These are phyloP conservation scores for Quercus cerris DNA, from an alignment of 306 rosid genomes.

Conservation along the genomic window DNA sequence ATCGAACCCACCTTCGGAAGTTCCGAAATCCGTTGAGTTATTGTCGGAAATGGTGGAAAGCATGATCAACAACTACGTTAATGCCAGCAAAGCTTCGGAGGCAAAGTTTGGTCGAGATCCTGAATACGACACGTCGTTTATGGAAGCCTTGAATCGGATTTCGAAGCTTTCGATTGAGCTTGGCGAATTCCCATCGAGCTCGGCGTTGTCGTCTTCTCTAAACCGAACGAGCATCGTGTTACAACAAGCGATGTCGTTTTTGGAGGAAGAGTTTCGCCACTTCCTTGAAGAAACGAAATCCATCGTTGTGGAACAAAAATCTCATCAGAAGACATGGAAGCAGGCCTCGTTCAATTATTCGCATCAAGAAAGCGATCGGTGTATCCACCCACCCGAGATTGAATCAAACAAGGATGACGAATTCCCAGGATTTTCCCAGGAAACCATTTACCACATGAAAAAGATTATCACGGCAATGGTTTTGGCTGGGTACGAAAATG, in stretches of 20 bases:
- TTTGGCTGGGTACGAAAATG: constrained; percentile 50
- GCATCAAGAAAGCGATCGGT: constrained; percentile 4
- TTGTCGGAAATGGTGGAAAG: constrained; percentile 34
- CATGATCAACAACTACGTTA: constrained; percentile 29
- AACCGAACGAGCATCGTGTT: constrained; percentile 35
- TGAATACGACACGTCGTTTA: constrained; percentile 31
- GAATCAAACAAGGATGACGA: constrained; percentile 13
- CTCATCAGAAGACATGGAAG: constrained; percentile 6
- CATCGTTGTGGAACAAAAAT: background rate
- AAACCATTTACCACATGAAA: constrained; percentile 33
- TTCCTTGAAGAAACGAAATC: constrained; percentile 22
- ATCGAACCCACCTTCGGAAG: background rate
- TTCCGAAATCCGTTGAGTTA: constrained; percentile 33
- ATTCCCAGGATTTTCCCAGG: constrained; percentile 33
- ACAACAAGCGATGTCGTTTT: constrained; percentile 52
- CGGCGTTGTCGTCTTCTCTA: background rate
- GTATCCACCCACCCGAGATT: background rate
- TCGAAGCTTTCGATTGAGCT: constrained; percentile 27
- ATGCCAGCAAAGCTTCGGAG: background rate
- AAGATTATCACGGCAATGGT: constrained; percentile 57
- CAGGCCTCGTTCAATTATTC: constrained; percentile 35
- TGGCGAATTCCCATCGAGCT: constrained; percentile 13
- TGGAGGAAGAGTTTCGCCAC: constrained; percentile 56
- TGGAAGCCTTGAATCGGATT: constrained; percentile 32
- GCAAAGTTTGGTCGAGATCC: constrained; percentile 39